A percentile compares a stretch with the other conserved stretches of the same genome.
phyloP scores from a whole-genome alignment of 2,329 filamentous ascomycete species.

The Fusarium burgessii region DNA sequence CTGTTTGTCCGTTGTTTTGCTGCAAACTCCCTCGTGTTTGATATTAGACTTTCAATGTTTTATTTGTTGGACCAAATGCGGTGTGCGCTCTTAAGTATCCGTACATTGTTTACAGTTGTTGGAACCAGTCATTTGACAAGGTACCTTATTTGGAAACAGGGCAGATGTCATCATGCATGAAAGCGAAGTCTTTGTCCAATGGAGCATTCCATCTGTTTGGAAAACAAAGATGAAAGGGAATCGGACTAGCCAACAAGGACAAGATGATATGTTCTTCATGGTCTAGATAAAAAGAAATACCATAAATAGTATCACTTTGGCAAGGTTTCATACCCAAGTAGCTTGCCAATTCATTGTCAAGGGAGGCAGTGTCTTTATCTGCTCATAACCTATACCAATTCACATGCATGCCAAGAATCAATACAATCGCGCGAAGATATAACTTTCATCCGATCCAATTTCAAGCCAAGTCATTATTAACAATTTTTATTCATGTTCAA shows the following conservation, averaged over 20 bases:
- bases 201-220: neutral
- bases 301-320: neutral
- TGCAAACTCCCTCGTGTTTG: slow-evolving; percentile 6
- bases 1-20: slow-evolving; percentile 11
- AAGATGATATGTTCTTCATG: neutral
- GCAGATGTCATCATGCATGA: slow-evolving; percentile 36
- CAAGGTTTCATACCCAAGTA: neutral
- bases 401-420: neutral
- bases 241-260: neutral
- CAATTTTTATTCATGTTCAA: slow-evolving; percentile 5
- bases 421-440: neutral
- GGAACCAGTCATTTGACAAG: neutral
- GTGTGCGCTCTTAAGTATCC: neutral
- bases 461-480: neutral
- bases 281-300: neutral
- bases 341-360: neutral
- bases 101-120: slow-evolving; percentile 1
- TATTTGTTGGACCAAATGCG: neutral
- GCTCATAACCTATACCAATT: slow-evolving; percentile 8
- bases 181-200: slow-evolving; percentile 22
- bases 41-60: neutral
- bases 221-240: slow-evolving; percentile 1
- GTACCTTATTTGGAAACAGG: neutral
- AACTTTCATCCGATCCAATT: neutral
- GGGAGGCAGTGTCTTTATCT: neutral